Evolutionary conservation across 2,329 filamentous ascomycete genomes (phyloP).

Genomic region (Intubia oerlemansii): DNA sequence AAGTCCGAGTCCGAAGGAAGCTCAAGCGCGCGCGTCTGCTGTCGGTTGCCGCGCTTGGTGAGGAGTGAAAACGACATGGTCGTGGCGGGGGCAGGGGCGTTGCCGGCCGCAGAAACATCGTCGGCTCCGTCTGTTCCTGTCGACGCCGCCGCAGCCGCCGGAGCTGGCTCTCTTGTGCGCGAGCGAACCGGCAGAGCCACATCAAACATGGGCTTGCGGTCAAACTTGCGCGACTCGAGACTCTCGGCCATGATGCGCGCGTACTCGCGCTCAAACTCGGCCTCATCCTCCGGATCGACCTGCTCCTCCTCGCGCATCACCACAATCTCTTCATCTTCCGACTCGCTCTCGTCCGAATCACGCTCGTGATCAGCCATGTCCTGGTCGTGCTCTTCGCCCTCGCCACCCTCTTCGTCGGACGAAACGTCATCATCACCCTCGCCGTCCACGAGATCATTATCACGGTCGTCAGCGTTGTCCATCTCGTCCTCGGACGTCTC

Average conservation of each 20-base stretch:
- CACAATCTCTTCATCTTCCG: constrained; percentile 73
- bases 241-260: constrained; percentile 98
- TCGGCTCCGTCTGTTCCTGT: constrained; percentile 1
- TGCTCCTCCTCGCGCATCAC: constrained; percentile 82
- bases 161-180: too few relatives aligned
- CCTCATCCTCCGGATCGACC: constrained; percentile 80
- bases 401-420: constrained; percentile 37
- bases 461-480: constrained; percentile 44
- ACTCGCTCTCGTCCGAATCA: constrained; percentile 24
- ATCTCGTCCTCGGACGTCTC: constrained; percentile 66
- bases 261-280: constrained; percentile 93
- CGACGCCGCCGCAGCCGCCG: background rate
- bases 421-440: constrained; percentile 36
- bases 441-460: constrained; percentile 39
- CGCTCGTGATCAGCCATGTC: constrained; percentile 25
- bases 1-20: constrained; percentile 82
- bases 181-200: constrained; percentile 82
- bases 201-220: constrained; percentile 85
- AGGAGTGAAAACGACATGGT: constrained; percentile 97
- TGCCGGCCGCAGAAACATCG: too few relatives aligned
- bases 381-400: constrained; percentile 29
- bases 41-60: constrained; percentile 88
- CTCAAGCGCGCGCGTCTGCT: constrained; percentile 88
- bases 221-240: constrained; percentile 84
- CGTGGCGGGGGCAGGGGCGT: constrained; percentile 11